phyloP scores from a whole-genome alignment of 768 basidiomycete species.

The Lentinula lateritia region DNA sequence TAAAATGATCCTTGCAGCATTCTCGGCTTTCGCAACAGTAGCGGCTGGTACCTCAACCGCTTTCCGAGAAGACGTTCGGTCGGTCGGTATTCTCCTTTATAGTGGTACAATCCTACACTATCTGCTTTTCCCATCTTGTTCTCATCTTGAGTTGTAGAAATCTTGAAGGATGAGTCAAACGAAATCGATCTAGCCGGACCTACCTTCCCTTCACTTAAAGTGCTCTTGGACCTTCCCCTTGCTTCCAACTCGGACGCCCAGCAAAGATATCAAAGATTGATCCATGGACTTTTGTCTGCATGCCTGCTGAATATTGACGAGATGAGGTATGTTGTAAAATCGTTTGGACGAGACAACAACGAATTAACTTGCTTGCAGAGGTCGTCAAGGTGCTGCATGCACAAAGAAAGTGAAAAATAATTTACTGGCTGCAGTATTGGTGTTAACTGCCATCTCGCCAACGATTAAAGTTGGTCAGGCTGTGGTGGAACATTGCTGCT shows the following conservation, averaged over 20 bases:
- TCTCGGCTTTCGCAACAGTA: slow-evolving; percentile 56
- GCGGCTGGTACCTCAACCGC: slow-evolving; percentile 49
- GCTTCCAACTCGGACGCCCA: slow-evolving; percentile 32
- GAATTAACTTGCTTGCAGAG: slow-evolving; percentile 36
- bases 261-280: slow-evolving; percentile 51
- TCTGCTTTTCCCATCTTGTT: neutral
- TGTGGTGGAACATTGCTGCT: slow-evolving; percentile 80
- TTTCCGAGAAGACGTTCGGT: slow-evolving; percentile 71
- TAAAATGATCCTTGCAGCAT: slow-evolving; percentile 57
- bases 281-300: slow-evolving; percentile 81
- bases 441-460: slow-evolving; percentile 74
- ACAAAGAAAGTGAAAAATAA: slow-evolving; percentile 87
- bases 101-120: slow-evolving; percentile 41
- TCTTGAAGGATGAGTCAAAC: slow-evolving; percentile 82
- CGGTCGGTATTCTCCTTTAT: slow-evolving; percentile 76
- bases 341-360: neutral
- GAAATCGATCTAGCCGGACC: slow-evolving; percentile 77
- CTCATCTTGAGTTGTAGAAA: slow-evolving; percentile 36
- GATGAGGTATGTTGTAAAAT: slow-evolving; percentile 61
- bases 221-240: slow-evolving; percentile 53
- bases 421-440: slow-evolving; percentile 76
- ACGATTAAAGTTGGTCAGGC: slow-evolving; percentile 63
- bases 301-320: slow-evolving; percentile 85
- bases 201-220: slow-evolving; percentile 75
- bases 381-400: slow-evolving; percentile 72